phyloP scores from a whole-genome alignment of 345 rosid genomes.

The Moricandia moricandioides region DNA sequence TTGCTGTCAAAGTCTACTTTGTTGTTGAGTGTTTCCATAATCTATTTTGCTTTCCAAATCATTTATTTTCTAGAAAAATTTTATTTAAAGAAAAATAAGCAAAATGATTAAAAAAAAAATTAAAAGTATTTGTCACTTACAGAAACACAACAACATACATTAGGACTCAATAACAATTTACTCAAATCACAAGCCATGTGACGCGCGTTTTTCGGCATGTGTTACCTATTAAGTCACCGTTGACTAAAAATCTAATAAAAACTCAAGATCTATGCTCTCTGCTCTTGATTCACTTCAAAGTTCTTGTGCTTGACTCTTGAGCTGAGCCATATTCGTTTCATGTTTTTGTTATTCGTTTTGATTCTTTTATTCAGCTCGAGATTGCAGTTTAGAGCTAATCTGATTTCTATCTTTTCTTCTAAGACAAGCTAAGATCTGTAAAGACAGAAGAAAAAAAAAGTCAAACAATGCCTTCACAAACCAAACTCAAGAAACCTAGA shows the following conservation, averaged over 20 bases:
- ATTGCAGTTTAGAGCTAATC: constrained; percentile 13
- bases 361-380: constrained; percentile 7
- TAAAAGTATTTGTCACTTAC: neutral
- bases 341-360: neutral
- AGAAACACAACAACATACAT: neutral
- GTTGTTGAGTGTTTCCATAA: too few species aligned
- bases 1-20: neutral
- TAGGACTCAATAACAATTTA: constrained; percentile 5
- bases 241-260: neutral
- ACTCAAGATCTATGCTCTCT: neutral
- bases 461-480: constrained; percentile 53
- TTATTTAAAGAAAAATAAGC: neutral
- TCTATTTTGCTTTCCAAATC: too few species aligned
- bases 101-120: neutral
- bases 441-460: neutral
- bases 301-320: neutral
- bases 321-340: too few species aligned
- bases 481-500: constrained; percentile 54
- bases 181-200: neutral
- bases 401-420: neutral
- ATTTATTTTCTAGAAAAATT: too few species aligned
- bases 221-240: neutral
- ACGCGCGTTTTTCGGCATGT: neutral
- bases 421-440: neutral
- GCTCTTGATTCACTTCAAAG: neutral